phyloP scores from a whole-genome alignment of 192 early-diverging fungal genomes.

The Coemansia sp. region DNA sequence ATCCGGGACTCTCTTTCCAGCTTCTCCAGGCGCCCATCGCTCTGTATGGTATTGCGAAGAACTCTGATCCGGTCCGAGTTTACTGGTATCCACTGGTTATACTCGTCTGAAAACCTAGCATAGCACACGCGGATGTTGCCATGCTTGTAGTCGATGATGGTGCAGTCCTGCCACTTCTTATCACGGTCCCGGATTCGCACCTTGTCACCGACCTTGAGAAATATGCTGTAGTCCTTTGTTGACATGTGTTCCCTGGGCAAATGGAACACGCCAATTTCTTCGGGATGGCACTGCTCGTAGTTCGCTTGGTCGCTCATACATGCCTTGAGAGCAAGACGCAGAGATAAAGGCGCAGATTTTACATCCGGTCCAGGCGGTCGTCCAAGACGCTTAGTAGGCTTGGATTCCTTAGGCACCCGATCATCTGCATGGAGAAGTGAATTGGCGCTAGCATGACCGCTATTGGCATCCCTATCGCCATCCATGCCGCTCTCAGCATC shows the following conservation, averaged over 20 bases:
- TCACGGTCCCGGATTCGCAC: slow-evolving; percentile 48
- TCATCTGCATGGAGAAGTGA: slow-evolving; percentile 1
- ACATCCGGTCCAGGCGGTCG: slow-evolving; percentile 29
- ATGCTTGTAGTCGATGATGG: slow-evolving; percentile 44
- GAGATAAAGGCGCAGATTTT: slow-evolving; percentile 26
- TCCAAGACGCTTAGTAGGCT: slow-evolving; percentile 23
- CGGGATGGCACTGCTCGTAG: slow-evolving; percentile 17
- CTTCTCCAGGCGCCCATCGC: slow-evolving; percentile 39
- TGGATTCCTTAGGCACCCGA: not conserved
- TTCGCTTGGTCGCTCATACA: slow-evolving; percentile 13
- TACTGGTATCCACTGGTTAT: slow-evolving; percentile 47
- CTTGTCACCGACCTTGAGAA: slow-evolving; percentile 38
- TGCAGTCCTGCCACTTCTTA: slow-evolving; percentile 54
- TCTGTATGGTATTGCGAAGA: slow-evolving; percentile 34
- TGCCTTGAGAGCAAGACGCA: slow-evolving; percentile 34
- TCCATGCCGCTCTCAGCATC: not conserved
- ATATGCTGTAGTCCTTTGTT: slow-evolving; percentile 44
- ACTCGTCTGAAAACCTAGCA: slow-evolving; percentile 35
- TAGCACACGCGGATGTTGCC: slow-evolving; percentile 47
- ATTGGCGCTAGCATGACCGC: not conserved
- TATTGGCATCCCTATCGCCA: not conserved
- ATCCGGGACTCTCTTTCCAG: slow-evolving; percentile 27
- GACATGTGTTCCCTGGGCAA: slow-evolving; percentile 51
- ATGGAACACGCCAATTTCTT: slow-evolving; percentile 29
- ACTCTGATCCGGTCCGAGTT: slow-evolving; percentile 54